Evolutionary conservation across 805 yeast species (phyloP).

Genomic region (Zygosaccharomyces bailii): DNA sequence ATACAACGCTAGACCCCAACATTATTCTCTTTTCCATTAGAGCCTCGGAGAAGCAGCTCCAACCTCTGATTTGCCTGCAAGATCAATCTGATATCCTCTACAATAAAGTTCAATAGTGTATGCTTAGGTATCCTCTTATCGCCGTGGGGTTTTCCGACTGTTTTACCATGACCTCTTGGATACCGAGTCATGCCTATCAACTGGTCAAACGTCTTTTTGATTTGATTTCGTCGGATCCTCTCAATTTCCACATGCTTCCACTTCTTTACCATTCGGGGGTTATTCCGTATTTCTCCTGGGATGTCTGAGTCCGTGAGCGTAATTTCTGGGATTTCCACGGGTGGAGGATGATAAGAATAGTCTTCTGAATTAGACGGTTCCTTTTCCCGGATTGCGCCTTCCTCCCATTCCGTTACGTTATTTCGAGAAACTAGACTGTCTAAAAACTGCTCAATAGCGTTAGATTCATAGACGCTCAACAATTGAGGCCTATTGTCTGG

Average conservation of each 20-base stretch:
- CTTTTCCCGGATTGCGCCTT: no score
- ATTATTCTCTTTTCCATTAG: conserved; percentile 3
- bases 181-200: conserved; percentile 25
- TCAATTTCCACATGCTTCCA: conserved; percentile 37
- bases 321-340: conserved; percentile 28
- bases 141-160: conserved; percentile 11
- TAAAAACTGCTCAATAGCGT: conserved; percentile 34
- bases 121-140: conserved; percentile 35
- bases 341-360: conserved; percentile 16
- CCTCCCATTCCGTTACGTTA: conserved; percentile 5
- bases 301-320: conserved; percentile 22
- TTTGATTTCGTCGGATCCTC: conserved; percentile 30
- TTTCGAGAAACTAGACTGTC: conserved; percentile 25
- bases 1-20: neutral
- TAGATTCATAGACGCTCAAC: conserved; percentile 34
- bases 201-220: conserved; percentile 31
- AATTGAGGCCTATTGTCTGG: conserved; percentile 14
- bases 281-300: conserved; percentile 22
- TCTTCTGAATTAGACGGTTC: conserved; percentile 1
- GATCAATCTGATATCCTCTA: conserved; percentile 32
- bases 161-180: conserved; percentile 17
- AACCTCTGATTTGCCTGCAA: conserved; percentile 29
- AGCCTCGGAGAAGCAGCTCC: conserved; percentile 14
- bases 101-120: conserved; percentile 27
- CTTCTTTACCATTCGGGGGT: conserved; percentile 25